These are phyloP conservation scores for Malania oleifera DNA, from an alignment of 164 flowering plant genomes.

Conservation along the genomic window DNA sequence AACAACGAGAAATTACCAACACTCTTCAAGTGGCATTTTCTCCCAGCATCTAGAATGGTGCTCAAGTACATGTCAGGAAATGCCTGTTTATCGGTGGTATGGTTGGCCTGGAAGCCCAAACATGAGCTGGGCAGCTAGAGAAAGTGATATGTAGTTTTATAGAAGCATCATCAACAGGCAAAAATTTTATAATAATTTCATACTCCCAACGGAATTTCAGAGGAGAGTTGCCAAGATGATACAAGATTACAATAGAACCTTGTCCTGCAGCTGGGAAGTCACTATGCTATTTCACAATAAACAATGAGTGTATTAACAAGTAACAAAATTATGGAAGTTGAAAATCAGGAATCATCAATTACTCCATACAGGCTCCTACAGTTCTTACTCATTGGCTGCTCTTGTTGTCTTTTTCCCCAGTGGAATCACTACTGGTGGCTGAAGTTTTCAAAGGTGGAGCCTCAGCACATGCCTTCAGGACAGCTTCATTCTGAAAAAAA, in stretches of 20 bases:
- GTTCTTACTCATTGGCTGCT: slow-evolving; percentile 12
- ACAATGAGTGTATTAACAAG: not conserved
- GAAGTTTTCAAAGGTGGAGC: slow-evolving; percentile 25
- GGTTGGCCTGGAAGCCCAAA: not conserved
- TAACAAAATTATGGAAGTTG: not conserved
- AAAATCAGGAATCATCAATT: not conserved
- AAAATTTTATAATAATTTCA: not conserved
- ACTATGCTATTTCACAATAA: not conserved
- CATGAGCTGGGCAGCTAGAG: not conserved
- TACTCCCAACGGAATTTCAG: not conserved
- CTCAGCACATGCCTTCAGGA: slow-evolving; percentile 41
- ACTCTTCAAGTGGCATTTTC: no score
- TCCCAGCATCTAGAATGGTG: no score
- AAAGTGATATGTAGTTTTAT: not conserved
- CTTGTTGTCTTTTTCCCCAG: slow-evolving; percentile 4
- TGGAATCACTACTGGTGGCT: not conserved
- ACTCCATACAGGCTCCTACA: not conserved
- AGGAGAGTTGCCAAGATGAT: not conserved
- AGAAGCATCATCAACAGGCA: not conserved
- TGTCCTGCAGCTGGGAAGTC: not conserved
- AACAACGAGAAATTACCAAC: no score
- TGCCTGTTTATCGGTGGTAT: no score
- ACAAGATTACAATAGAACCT: not conserved
- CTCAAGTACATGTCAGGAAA: no score
- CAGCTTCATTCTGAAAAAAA: slow-evolving; percentile 49